phyloP scores from a whole-genome alignment of 2,329 filamentous ascomycete species.

The Pseudogymnoascus sp. region DNA sequence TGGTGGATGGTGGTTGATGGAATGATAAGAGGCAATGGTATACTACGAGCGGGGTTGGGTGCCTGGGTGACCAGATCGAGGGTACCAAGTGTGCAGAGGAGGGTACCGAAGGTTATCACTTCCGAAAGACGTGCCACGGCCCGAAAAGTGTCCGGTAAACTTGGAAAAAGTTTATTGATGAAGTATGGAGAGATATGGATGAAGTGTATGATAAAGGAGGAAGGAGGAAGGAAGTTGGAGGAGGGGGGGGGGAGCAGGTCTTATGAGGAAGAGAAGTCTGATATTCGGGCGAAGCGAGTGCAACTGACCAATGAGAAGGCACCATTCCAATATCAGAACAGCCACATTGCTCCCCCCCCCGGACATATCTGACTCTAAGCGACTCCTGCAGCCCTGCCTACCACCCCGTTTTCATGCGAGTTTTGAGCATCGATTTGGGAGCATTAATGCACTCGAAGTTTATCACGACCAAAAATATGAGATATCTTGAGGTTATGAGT shows the following conservation, averaged over 20 bases:
- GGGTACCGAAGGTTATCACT: conserved; percentile 14
- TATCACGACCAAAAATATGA: conserved; percentile 1
- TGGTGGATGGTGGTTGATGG: not conserved
- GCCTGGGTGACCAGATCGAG: conserved; percentile 24
- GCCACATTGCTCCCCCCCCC: not conserved
- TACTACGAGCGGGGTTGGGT: conserved; percentile 9
- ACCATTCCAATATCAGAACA: not conserved
- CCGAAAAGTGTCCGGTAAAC: conserved; percentile 17
- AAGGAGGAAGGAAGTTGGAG: conserved; percentile 23
- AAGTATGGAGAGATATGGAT: conserved; percentile 14
- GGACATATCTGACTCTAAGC: conserved; percentile 4
- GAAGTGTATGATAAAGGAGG: conserved; percentile 14
- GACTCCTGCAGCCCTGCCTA: not conserved
- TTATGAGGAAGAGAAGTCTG: conserved; percentile 13
- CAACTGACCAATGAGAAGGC: not conserved
- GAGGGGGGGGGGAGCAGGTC: conserved; percentile 20
- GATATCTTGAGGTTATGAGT: conserved; percentile 2
- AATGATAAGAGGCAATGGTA: not conserved
- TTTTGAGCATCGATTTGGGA: not conserved
- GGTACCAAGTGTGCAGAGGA: conserved; percentile 22
- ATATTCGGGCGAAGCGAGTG: not conserved
- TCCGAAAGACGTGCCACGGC: conserved; percentile 20
- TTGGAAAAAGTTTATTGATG: conserved; percentile 21
- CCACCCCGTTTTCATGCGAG: not conserved
- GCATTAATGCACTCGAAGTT: not conserved